Base-by-base conservation (phyloP, 192 early-diverging fungal species). In the Rhizoclosmatium sp. region DNA sequence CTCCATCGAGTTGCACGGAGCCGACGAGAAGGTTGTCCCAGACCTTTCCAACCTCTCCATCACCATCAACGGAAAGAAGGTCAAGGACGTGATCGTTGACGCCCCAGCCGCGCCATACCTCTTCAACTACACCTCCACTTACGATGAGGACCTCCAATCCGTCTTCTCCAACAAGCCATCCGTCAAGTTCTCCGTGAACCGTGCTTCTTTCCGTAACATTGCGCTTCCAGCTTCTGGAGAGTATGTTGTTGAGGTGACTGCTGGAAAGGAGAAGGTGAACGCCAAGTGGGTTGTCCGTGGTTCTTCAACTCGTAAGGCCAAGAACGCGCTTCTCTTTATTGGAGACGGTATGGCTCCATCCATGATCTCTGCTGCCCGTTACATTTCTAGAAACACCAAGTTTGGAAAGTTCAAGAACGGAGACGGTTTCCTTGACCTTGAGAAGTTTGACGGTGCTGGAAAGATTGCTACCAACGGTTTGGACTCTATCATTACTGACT, bases 281-380 rank as follows among this genome's bases (percentile, higher is more conserved):
- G 84, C 89, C 51, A 65, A 73, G 58, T 86, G 87, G 82, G 82
- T 81, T 70, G 88, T 82, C 19, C 79, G 83, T 70, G 69, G 85
- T 9, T 82, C 78, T 47, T 66, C 78, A 12, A 84, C 83, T 67
- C 82, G 84, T 69, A 90, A 88, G 79, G 91, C 84, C 76, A 91
- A 91, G 85, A 92, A 92, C 81, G 82, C 89, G 3, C 85, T 90
- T 46, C 71, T 91, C 47, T 92, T 92, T 78, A 91, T 91, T 78
- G 86, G 87, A 75, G 91, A 92, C 65, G 91, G 90, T 85, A 91
- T 88, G 82, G 87, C 79, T 44, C 79, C 87, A 5, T 79, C 85
- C 78, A 88, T 88, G 87, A 88, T 90, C 77, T 85, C 87, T 41
- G 90, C 90, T 62, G 90, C 90, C 56, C 88, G 90, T 49, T 85